phyloP scores from a whole-genome alignment of 2,329 filamentous ascomycete genomes.

The Beauveria australis region DNA sequence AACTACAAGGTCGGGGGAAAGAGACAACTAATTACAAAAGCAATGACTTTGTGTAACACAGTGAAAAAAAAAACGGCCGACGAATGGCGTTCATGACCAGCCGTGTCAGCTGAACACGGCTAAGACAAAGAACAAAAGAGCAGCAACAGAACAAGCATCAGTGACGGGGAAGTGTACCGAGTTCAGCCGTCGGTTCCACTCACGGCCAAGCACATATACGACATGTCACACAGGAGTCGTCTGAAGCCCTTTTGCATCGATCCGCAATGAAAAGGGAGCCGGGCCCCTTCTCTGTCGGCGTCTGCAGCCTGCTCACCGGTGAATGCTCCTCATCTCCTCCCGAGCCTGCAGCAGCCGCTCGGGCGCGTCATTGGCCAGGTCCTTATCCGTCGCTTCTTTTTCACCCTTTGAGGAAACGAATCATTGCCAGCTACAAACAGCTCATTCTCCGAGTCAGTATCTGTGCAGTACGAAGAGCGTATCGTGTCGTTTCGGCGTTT shows the following conservation, averaged over 20 bases:
- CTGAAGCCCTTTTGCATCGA: too few relatives aligned
- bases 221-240: too few relatives aligned
- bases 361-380: background rate
- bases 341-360: background rate
- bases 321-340: background rate
- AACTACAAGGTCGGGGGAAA: background rate
- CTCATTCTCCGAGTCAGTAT: background rate
- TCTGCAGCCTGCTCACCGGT: too few relatives aligned
- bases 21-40: constrained; percentile 4
- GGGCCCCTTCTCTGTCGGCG: background rate
- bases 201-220: too few relatives aligned
- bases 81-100: background rate
- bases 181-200: background rate
- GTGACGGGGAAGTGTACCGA: background rate
- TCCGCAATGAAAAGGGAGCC: too few relatives aligned
- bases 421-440: background rate
- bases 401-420: background rate
- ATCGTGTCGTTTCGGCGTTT: background rate
- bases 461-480: background rate
- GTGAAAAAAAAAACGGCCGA: background rate
- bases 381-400: background rate
- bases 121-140: background rate
- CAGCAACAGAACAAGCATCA: background rate
- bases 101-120: background rate
- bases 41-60: background rate